phyloP scores from a whole-genome alignment of 257 asterid species.

The Solanum tarapatanum region DNA sequence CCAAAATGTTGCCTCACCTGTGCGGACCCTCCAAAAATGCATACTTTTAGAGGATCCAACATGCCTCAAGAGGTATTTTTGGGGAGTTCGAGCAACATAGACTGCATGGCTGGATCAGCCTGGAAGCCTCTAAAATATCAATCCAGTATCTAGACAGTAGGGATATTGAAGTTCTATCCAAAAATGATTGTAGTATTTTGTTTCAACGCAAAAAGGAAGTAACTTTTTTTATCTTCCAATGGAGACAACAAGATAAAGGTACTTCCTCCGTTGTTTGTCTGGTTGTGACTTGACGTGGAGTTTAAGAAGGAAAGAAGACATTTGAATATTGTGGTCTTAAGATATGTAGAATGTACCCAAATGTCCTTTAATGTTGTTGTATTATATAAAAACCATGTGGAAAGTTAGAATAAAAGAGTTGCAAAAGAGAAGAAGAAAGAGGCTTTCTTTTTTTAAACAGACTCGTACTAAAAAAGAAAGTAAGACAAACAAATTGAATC shows the following conservation, averaged over 20 bases:
- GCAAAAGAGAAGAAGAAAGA: not conserved
- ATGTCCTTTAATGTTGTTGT: not conserved
- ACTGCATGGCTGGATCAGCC: not conserved
- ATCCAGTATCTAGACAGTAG: not conserved
- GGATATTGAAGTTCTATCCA: not conserved
- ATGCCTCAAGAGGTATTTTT: not conserved
- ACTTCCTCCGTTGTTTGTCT: not conserved
- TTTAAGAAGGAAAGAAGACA: not conserved
- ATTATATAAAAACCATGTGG: not conserved
- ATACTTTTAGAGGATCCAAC: not conserved
- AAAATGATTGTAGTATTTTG: not conserved
- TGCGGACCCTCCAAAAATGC: not conserved
- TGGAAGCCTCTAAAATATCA: not conserved
- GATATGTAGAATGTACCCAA: not conserved
- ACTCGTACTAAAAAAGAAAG: not conserved
- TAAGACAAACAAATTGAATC: not conserved
- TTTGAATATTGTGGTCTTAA: not conserved
- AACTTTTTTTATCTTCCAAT: not conserved
- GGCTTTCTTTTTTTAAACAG: not conserved
- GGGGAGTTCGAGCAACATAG: not conserved
- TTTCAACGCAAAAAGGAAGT: not conserved
- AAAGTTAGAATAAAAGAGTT: not conserved
- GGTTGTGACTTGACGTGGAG: not conserved
- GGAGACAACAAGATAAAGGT: not conserved
- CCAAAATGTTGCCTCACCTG: not conserved